phyloP scores from a whole-genome alignment of 495 filamentous ascomycete species.

The Barbatosphaeria neglecta region DNA sequence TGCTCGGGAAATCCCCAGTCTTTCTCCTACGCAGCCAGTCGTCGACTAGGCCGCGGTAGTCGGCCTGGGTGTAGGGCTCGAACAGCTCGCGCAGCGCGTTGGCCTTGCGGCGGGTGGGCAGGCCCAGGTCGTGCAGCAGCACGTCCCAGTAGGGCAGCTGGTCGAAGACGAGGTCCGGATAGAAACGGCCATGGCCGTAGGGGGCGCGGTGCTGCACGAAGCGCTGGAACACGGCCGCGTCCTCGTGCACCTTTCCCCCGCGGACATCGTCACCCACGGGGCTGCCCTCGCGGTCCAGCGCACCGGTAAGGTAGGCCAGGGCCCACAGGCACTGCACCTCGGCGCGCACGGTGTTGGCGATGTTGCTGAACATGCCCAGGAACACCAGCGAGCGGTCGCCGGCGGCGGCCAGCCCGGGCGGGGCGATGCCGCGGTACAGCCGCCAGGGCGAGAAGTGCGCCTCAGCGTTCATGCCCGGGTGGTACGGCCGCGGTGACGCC shows the following conservation, averaged over 20 bases:
- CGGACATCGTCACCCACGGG: conserved; percentile 9
- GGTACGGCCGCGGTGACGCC: conserved; percentile 4
- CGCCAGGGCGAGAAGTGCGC: conserved; percentile 20
- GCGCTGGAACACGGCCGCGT: conserved; percentile 45
- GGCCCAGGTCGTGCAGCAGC: conserved; percentile 48
- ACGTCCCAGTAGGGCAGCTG: conserved; percentile 55
- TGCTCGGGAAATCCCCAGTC: too few relatives aligned
- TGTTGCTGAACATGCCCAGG: conserved; percentile 48
- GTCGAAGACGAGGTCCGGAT: conserved; percentile 56
- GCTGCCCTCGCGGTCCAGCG: conserved; percentile 11
- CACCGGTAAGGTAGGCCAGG: conserved; percentile 28
- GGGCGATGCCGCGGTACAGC: conserved; percentile 60
- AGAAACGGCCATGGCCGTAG: conserved; percentile 41
- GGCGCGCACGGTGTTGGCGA: conserved; percentile 31
- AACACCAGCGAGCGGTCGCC: conserved; percentile 42
- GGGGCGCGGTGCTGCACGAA: conserved; percentile 47
- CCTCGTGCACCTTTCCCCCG: conserved; percentile 21
- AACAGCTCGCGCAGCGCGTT: conserved; percentile 26
- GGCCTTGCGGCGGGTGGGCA: conserved; percentile 9
- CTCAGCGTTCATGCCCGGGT: conserved; percentile 2
- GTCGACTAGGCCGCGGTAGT: conserved; percentile 42
- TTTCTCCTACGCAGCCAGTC: conserved; percentile 32
- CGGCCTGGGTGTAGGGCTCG: conserved; percentile 32
- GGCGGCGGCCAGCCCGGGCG: conserved; percentile 22
- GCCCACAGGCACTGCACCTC: conserved; percentile 17